Conservation (phyloP, 2,329 filamentous ascomycete species). For the Ciborinia camelliae region DNA sequence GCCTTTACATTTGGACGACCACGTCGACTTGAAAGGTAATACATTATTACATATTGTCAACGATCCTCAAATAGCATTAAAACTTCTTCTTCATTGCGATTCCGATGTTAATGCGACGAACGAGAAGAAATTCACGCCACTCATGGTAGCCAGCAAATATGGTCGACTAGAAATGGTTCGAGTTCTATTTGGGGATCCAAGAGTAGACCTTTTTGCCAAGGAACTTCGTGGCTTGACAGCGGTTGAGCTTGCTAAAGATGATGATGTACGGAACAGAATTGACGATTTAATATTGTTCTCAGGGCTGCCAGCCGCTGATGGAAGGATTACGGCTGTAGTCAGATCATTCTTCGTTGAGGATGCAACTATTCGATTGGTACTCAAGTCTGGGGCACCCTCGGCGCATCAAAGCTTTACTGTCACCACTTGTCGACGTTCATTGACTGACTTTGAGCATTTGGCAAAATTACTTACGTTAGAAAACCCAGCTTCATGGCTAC, state of each 20-base stretch:
- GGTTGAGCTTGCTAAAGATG: slow-evolving; percentile 94
- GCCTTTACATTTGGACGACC: slow-evolving; percentile 85
- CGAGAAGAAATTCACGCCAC: slow-evolving; percentile 87
- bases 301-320: slow-evolving; percentile 66
- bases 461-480: slow-evolving; percentile 79
- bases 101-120: slow-evolving; percentile 96
- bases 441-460: slow-evolving; percentile 88
- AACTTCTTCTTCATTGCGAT: slow-evolving; percentile 79
- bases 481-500: slow-evolving; percentile 94
- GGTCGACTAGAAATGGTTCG: slow-evolving; percentile 91
- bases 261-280: slow-evolving; percentile 93
- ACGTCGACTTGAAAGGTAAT: slow-evolving; percentile 89
- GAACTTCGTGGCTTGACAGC: slow-evolving; percentile 88
- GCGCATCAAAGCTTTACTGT: slow-evolving; percentile 81
- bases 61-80: slow-evolving; percentile 70
- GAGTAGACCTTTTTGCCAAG: slow-evolving; percentile 80
- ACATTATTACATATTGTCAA: slow-evolving; percentile 95
- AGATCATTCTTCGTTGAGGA: slow-evolving; percentile 97
- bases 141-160: slow-evolving; percentile 99
- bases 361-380: slow-evolving; percentile 83
- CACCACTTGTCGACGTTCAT: slow-evolving; percentile 85
- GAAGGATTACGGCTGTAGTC: slow-evolving; percentile 86
- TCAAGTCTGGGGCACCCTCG: slow-evolving; percentile 91
- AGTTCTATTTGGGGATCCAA: slow-evolving; percentile 78
- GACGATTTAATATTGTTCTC: slow-evolving; percentile 89